These are phyloP conservation scores for Acorus calamus DNA, from an alignment of 106 monocot species.

Conservation along the genomic window DNA sequence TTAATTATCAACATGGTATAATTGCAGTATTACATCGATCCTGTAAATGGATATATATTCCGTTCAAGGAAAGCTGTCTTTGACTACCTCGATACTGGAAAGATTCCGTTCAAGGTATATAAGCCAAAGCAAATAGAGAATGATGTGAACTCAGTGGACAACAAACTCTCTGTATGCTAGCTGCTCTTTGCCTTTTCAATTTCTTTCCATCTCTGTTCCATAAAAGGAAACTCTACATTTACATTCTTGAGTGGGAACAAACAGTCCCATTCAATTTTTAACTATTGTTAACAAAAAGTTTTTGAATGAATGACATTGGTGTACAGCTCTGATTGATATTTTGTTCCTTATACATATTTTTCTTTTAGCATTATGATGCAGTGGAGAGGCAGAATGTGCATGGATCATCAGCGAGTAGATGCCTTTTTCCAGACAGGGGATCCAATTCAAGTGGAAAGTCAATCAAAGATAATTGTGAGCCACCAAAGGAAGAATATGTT, in stretches of 20 bases:
- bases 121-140: conserved; percentile 8
- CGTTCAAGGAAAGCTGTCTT: conserved; percentile 31
- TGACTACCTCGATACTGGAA: conserved; percentile 32
- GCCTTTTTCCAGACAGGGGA: conserved; percentile 9
- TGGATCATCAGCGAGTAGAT: conserved; percentile 2
- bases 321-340: background rate
- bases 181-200: background rate
- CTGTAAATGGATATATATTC: conserved; percentile 36
- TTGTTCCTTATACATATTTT: conserved; percentile 1
- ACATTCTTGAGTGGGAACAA: too few species aligned
- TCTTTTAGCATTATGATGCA: conserved; percentile 1
- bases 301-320: too few species aligned
- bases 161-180: conserved; percentile 14
- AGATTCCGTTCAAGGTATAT: conserved; percentile 9
- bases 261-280: too few species aligned
- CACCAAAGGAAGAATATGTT: background rate
- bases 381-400: conserved; percentile 1
- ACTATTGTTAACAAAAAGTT: too few species aligned
- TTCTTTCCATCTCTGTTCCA: too few species aligned
- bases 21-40: conserved; percentile 43
- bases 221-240: too few species aligned
- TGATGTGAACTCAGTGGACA: conserved; percentile 4
- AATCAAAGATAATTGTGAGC: background rate
- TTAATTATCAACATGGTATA: background rate
- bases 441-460: background rate